Evolutionary conservation across 2,329 filamentous ascomycete species (phyloP), one percentile per base, ranked within the genome.

Genomic region (Juglanconis juglandina): DNA sequence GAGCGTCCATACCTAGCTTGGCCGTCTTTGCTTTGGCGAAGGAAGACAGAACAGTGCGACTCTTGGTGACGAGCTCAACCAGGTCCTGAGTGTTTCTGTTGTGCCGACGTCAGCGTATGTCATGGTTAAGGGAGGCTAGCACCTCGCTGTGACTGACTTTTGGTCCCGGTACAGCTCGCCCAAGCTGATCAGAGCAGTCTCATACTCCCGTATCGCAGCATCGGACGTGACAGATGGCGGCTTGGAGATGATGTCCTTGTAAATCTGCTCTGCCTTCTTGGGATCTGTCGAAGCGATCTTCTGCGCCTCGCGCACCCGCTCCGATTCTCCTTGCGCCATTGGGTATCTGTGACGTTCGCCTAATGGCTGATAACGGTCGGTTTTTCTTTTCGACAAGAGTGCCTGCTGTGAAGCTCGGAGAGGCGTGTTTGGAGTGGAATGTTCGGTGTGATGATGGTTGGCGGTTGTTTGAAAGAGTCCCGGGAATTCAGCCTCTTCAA

Each of bases 1-100:
- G 41, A 14, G 32, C 48, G 17, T n/a, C 47, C 88, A 66, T 87
- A 98, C 95, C 92, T 64, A 99, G 83, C 79, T 99, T 99, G 59
- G 95, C 91, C 37, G 95, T 98, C 86, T 99, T 99, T 64, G 96
- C 95, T 82, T 98, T 97, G 66, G 95, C 95, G 76, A 99, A 98
- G 65, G 91, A 95, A 61, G 94, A 97, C 66, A 99, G 87, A 49
- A 95, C 90, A 66, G 90, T 90, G 72, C 94, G 87, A 76, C 92
- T 96, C 75, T 91, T 91, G 72, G 89, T 93, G 70, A 99, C 89
- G 66, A 99, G 84, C 69, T 92, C 88, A 64, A 96, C 91, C 63
- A 99, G 87, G 70, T 96, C 91, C 72, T 95, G 82, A 68, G 88
- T 81, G 74, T 90, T 91, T 77, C 89, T 92, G 64, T 69, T 37